Evolutionary conservation across 495 filamentous ascomycete genomes (phyloP).

Genomic region (Bacidia gigantensis): DNA sequence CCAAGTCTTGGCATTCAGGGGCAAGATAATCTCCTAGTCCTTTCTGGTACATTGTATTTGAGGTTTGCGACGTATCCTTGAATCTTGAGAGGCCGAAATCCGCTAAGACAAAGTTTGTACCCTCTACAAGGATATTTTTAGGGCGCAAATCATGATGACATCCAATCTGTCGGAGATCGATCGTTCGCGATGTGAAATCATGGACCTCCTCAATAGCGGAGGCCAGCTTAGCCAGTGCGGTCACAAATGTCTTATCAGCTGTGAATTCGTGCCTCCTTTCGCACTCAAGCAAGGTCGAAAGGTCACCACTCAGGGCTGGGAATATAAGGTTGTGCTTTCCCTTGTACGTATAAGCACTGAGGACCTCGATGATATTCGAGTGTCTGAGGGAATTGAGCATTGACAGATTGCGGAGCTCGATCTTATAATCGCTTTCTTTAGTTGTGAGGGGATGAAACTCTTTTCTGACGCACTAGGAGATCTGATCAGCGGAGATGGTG

Average conservation of each 20-base stretch:
- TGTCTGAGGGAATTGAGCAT: conserved; percentile 2
- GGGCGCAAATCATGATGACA: conserved; percentile 19
- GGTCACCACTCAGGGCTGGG: conserved; percentile 6
- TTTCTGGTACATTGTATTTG: not conserved
- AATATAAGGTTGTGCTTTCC: conserved; percentile 12
- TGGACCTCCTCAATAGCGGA: conserved; percentile 2
- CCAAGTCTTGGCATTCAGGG: conserved; percentile 7
- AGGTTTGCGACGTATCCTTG: not conserved
- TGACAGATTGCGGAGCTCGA: not conserved
- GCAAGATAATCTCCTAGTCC: not conserved
- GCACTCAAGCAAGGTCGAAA: not conserved
- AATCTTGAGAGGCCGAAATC: conserved; percentile 15
- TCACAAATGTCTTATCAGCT: not conserved
- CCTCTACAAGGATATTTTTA: conserved; percentile 15
- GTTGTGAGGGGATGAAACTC: too few relatives aligned
- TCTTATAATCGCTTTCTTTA: not conserved
- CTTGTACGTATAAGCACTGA: conserved; percentile 12
- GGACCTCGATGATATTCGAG: conserved; percentile 11
- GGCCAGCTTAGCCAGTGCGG: not conserved
- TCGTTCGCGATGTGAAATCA: not conserved
- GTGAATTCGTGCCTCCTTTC: not conserved
- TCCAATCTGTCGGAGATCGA: conserved; percentile 9
- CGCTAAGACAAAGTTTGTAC: conserved; percentile 8
- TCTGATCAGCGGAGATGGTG: too few relatives aligned
- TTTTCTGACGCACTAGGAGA: too few relatives aligned